Evolutionary conservation across 1,139 yeast genomes (phyloP).

Genomic region (Yamadazyma sp.): DNA sequence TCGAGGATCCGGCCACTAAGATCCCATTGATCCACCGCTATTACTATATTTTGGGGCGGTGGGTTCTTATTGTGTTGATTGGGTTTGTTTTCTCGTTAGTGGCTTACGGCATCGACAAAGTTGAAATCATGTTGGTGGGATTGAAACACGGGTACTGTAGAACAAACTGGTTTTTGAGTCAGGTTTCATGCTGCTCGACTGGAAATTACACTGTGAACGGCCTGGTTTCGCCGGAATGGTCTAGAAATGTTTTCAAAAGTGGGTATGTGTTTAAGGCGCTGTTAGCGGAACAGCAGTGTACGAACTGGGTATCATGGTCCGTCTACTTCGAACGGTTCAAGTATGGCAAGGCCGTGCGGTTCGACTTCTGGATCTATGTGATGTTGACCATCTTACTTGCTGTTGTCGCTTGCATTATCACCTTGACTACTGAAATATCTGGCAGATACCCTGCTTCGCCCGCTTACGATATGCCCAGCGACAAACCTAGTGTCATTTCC

Average conservation of each 20-base stretch:
- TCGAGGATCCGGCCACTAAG: constrained; percentile 1
- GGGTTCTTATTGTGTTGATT: constrained; percentile 52
- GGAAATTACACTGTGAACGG: not conserved
- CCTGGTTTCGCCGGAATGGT: not conserved
- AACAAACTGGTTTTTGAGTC: constrained; percentile 46
- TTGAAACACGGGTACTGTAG: constrained; percentile 56
- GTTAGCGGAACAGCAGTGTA: constrained; percentile 22
- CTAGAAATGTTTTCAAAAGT: constrained; percentile 22
- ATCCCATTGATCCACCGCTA: constrained; percentile 27
- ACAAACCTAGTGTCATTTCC: not conserved
- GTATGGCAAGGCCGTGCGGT: constrained; percentile 14
- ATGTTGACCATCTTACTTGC: constrained; percentile 45
- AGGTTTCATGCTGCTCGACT: constrained; percentile 43
- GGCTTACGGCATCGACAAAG: constrained; percentile 52
- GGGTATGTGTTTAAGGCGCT: constrained; percentile 19
- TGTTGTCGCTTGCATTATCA: constrained; percentile 44
- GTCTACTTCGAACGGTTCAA: constrained; percentile 23
- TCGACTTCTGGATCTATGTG: constrained; percentile 42
- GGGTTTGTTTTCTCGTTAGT: constrained; percentile 51
- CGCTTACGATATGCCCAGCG: not conserved
- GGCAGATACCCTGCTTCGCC: constrained; percentile 15
- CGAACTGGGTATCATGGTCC: constrained; percentile 53
- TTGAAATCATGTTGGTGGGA: constrained; percentile 53
- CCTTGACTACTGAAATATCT: constrained; percentile 49
- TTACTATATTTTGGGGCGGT: constrained; percentile 35